Percentiles rank a stretch among this genome's conserved stretches.
These are phyloP conservation scores for Yamadazyma friedrichii DNA, from an alignment of 1,139 yeast genomes.

Conservation along the genomic window DNA sequence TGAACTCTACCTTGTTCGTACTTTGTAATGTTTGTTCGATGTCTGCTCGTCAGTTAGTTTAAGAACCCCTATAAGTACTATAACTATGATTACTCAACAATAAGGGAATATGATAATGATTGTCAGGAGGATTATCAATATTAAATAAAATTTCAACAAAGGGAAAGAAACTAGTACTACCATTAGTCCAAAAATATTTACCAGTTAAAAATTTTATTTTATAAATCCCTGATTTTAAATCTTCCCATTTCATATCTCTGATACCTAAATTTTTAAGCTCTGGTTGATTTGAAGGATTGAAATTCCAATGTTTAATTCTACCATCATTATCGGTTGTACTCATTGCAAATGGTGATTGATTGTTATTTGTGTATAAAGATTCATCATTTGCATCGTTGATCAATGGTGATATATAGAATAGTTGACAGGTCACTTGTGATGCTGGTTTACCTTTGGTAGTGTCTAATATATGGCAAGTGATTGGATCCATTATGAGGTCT, in stretches of 20 bases:
- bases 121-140: constrained; percentile 63
- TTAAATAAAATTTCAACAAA: constrained; percentile 75
- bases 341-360: constrained; percentile 50
- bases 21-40: too few species aligned
- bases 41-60: not conserved
- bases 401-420: constrained; percentile 38
- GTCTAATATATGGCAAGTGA: constrained; percentile 86
- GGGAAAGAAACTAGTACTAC: constrained; percentile 66
- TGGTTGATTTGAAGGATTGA: constrained; percentile 35
- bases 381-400: constrained; percentile 26
- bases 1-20: too few species aligned
- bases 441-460: constrained; percentile 87
- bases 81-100: constrained; percentile 80
- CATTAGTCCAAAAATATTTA: constrained; percentile 50
- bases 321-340: constrained; percentile 78
- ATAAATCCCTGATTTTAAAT: constrained; percentile 59
- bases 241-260: constrained; percentile 33
- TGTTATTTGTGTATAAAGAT: constrained; percentile 25
- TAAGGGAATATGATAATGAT: constrained; percentile 85
- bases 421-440: constrained; percentile 57
- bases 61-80: constrained; percentile 85
- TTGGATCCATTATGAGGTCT: constrained; percentile 41
- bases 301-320: constrained; percentile 66
- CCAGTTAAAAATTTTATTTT: constrained; percentile 75
- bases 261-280: constrained; percentile 30